A percentile compares a stretch with the other conserved stretches of the same genome.
phyloP scores from a whole-genome alignment of 768 basidiomycete genomes.

The Boletus subparvulus region DNA sequence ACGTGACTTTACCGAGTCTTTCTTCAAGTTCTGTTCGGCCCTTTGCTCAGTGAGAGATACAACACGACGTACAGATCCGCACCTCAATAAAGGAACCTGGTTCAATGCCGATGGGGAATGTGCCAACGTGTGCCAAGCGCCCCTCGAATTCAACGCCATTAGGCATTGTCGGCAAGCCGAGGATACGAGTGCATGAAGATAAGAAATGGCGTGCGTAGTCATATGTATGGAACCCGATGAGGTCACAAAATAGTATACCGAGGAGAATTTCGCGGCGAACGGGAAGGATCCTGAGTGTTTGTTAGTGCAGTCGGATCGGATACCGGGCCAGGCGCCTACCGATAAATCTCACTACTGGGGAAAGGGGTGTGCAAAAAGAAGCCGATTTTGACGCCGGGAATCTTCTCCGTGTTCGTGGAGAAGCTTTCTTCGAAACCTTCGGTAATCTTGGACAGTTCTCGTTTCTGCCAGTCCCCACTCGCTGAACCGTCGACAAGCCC shows the following conservation, averaged over 20 bases:
- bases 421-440: constrained; percentile 62
- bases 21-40: constrained; percentile 64
- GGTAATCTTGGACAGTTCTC: constrained; percentile 66
- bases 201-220: constrained; percentile 99
- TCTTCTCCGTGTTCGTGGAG: constrained; percentile 36
- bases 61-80: constrained; percentile 13
- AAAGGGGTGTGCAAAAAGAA: constrained; percentile 99
- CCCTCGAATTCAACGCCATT: constrained; percentile 98
- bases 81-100: constrained; percentile 88
- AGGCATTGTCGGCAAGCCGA: constrained; percentile 94
- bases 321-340: constrained; percentile 50
- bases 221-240: constrained; percentile 99
- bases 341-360: constrained; percentile 96
- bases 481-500: constrained; percentile 76
- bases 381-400: constrained; percentile 86
- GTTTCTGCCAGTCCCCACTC: constrained; percentile 53
- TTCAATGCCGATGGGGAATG: constrained; percentile 99
- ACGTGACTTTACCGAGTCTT: constrained; percentile 76
- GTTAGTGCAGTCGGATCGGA: constrained; percentile 10
- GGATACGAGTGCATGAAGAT: constrained; percentile 95
- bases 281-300: constrained; percentile 74
- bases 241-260: constrained; percentile 91
- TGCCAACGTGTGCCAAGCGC: constrained; percentile 93
- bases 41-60: neutral
- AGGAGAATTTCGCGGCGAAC: constrained; percentile 97